Conservation (phyloP, 805 yeast genomes). For the Schwanniomyces pseudopolymorphus region DNA sequence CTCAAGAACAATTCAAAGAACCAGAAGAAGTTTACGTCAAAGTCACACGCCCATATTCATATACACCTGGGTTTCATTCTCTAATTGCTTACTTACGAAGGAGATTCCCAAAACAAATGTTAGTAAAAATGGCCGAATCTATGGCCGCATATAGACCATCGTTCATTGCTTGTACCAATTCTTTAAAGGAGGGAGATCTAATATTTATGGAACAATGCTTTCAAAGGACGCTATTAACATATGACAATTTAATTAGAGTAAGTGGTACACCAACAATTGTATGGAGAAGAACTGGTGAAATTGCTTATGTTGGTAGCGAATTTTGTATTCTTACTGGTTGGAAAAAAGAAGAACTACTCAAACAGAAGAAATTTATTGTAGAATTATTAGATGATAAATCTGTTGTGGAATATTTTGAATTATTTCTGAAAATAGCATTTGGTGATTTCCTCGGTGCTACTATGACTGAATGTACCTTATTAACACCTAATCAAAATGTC, state of each 20-base stretch:
- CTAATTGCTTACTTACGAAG: constrained; percentile 69
- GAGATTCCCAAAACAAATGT: constrained; percentile 66
- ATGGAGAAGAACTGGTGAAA: constrained; percentile 95
- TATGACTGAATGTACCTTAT: constrained; percentile 81
- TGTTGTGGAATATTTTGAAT: constrained; percentile 82
- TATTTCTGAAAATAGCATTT: constrained; percentile 82
- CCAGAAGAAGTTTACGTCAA: constrained; percentile 79
- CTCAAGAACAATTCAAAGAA: constrained; percentile 40
- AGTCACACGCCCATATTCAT: constrained; percentile 75
- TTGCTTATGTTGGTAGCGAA: constrained; percentile 93
- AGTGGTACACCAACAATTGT: constrained; percentile 94
- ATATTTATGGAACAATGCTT: constrained; percentile 96
- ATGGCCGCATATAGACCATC: constrained; percentile 92
- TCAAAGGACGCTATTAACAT: constrained; percentile 87
- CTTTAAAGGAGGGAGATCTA: constrained; percentile 85
- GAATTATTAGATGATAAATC: constrained; percentile 86
- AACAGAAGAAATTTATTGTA: constrained; percentile 68
- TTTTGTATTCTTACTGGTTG: constrained; percentile 91
- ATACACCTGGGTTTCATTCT: constrained; percentile 88
- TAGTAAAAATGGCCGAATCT: constrained; percentile 79
- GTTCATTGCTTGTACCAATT: constrained; percentile 88
- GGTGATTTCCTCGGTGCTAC: constrained; percentile 85
- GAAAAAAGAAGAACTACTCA: constrained; percentile 67
- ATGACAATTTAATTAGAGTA: constrained; percentile 77
- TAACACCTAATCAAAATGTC: constrained; percentile 53